Conservation (phyloP, 192 early-diverging fungal genomes). For the Podila epigama region DNA sequence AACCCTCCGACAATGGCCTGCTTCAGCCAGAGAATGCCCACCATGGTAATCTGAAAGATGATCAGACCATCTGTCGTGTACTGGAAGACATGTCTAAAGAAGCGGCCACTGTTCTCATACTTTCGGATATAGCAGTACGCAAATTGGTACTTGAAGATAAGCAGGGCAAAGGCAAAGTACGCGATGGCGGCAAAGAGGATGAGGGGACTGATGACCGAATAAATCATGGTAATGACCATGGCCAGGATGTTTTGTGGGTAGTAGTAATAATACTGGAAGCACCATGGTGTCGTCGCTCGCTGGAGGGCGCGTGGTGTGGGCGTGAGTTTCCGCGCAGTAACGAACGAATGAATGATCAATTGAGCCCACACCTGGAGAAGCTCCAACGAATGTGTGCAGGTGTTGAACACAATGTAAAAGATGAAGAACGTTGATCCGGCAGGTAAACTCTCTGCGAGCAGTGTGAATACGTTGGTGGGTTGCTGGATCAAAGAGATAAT, state of each 20-base stretch:
- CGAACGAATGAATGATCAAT: conserved; percentile 56
- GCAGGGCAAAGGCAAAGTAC: conserved; percentile 60
- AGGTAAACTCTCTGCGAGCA: conserved; percentile 58
- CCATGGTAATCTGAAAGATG: conserved; percentile 65
- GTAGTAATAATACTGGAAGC: conserved; percentile 69
- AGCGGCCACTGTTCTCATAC: conserved; percentile 65
- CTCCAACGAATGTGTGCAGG: conserved; percentile 64
- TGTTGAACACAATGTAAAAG: conserved; percentile 68
- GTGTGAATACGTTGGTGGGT: conserved; percentile 58
- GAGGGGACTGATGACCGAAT: conserved; percentile 64
- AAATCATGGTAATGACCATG: conserved; percentile 67
- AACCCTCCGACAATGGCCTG: conserved; percentile 51
- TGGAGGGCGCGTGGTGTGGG: conserved; percentile 63
- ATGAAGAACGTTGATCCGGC: conserved; percentile 69
- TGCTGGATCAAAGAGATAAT: conserved; percentile 55
- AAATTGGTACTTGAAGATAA: conserved; percentile 69
- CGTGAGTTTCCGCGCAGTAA: conserved; percentile 53
- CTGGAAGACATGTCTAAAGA: conserved; percentile 60
- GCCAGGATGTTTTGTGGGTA: conserved; percentile 66
- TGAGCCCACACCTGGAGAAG: conserved; percentile 66
- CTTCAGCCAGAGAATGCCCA: conserved; percentile 60
- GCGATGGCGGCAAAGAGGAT: conserved; percentile 62
- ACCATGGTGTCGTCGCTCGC: conserved; percentile 56
- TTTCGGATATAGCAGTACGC: conserved; percentile 66
- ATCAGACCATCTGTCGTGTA: conserved; percentile 64